phyloP scores from a whole-genome alignment of 495 filamentous ascomycete species.

The Podospora australis region DNA sequence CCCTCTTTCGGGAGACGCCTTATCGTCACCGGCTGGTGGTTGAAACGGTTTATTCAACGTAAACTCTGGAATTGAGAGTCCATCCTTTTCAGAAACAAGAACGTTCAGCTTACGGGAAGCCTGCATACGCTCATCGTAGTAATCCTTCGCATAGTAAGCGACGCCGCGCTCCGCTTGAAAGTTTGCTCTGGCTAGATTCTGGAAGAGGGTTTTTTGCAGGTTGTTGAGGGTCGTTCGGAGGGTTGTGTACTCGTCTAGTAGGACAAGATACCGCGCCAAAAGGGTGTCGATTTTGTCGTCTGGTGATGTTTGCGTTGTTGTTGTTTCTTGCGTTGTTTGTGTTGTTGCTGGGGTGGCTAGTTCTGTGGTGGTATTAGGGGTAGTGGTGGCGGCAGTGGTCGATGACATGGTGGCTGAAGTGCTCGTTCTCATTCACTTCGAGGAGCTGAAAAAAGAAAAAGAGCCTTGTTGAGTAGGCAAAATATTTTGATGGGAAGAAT shows the following conservation, averaged over 20 bases:
- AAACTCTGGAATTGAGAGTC: too few species aligned
- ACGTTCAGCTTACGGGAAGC: too few species aligned
- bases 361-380: background rate
- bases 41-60: background rate
- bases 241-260: conserved; percentile 64
- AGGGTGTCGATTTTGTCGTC: conserved; percentile 55
- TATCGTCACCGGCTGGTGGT: conserved; percentile 20
- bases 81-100: too few species aligned
- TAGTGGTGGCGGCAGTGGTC: too few species aligned
- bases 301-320: background rate
- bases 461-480: too few species aligned
- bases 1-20: background rate
- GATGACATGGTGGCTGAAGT: too few species aligned
- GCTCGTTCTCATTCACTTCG: too few species aligned
- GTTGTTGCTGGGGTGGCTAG: background rate
- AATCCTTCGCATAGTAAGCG: conserved; percentile 54
- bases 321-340: background rate
- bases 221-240: conserved; percentile 49
- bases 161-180: conserved; percentile 57
- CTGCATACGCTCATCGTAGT: conserved; percentile 69
- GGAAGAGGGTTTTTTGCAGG: conserved; percentile 49
- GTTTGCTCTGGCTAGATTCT: conserved; percentile 62
- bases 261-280: conserved; percentile 60
- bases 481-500: too few species aligned
- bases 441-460: too few species aligned